These are phyloP conservation scores for Berberis thunbergii DNA, from an alignment of 164 flowering plant genomes.

Conservation along the genomic window DNA sequence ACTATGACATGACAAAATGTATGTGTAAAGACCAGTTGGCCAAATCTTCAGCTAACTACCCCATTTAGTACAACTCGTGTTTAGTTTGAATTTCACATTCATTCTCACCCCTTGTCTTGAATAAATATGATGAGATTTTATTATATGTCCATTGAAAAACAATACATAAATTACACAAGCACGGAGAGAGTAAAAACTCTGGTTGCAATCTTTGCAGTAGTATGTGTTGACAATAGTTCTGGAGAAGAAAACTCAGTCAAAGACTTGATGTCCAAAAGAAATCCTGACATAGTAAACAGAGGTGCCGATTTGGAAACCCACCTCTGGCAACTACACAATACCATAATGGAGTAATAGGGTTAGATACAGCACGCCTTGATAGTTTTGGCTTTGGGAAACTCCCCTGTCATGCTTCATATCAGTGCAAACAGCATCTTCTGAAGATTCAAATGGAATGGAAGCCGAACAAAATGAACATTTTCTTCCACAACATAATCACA, in stretches of 20 bases:
- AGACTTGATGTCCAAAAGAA: conserved; percentile 28
- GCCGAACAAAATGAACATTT: conserved; percentile 63
- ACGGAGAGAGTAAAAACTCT: conserved; percentile 62
- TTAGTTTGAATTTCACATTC: too few relatives aligned
- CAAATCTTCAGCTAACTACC: too few relatives aligned
- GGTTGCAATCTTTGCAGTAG: conserved; percentile 68
- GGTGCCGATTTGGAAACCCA: conserved; percentile 47
- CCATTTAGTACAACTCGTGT: too few relatives aligned
- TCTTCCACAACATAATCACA: conserved; percentile 34
- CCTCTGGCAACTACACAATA: conserved; percentile 73
- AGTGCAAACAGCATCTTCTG: conserved; percentile 58
- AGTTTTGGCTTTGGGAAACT: conserved; percentile 39
- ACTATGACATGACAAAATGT: too few relatives aligned
- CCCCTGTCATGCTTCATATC: conserved; percentile 18
- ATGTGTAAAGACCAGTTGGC: too few relatives aligned
- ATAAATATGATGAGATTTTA: too few relatives aligned
- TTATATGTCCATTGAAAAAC: too few relatives aligned
- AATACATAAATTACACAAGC: conserved; percentile 35
- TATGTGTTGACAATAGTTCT: conserved; percentile 30
- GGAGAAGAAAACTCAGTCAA: conserved; percentile 10
- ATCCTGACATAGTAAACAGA: conserved; percentile 32
- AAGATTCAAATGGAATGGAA: conserved; percentile 69
- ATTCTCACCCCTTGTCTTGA: too few relatives aligned
- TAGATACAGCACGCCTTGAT: conserved; percentile 58
- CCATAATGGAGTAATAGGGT: conserved; percentile 62